Evolutionary conservation across 805 yeast species (phyloP).

Genomic region (Ascoidea tarda): DNA sequence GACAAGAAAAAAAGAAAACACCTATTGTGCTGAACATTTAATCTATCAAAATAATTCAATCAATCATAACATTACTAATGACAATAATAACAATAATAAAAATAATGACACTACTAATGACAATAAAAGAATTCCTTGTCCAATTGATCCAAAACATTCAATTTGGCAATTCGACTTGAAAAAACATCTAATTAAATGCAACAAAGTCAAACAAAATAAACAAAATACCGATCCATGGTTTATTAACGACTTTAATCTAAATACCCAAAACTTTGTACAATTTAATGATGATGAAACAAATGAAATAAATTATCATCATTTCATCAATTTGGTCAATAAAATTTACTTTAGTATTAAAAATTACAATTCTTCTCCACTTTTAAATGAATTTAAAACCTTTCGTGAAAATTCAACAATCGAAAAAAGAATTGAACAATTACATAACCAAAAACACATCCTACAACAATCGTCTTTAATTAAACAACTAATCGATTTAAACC

Average conservation of each 20-base stretch:
- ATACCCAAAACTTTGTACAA: not conserved
- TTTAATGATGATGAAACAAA: conserved; percentile 5
- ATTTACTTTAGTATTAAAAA: conserved; percentile 20
- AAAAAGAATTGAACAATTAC: conserved; percentile 31
- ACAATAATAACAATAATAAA: conserved; percentile 10
- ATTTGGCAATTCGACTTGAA: conserved; percentile 47
- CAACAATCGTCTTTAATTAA: conserved; percentile 78
- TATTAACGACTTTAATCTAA: not conserved
- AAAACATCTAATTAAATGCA: conserved; percentile 50
- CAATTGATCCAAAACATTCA: conserved; percentile 62
- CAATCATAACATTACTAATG: not conserved
- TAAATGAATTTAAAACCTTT: conserved; percentile 10
- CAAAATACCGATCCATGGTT: conserved; percentile 35
- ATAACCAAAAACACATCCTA: conserved; percentile 57
- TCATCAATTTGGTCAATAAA: conserved; percentile 22
- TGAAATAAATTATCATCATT: conserved; percentile 13
- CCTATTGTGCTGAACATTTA: conserved; percentile 53
- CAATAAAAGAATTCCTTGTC: conserved; percentile 49
- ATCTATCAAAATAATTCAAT: not conserved
- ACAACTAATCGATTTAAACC: conserved; percentile 30
- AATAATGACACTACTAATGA: conserved; percentile 15
- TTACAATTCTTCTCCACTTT: conserved; percentile 6
- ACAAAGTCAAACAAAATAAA: conserved; percentile 23
- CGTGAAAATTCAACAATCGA: conserved; percentile 18
- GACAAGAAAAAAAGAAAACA: conserved; percentile 34